Conservation (phyloP, 805 yeast species). For the Grigorovia transvaalensis region DNA sequence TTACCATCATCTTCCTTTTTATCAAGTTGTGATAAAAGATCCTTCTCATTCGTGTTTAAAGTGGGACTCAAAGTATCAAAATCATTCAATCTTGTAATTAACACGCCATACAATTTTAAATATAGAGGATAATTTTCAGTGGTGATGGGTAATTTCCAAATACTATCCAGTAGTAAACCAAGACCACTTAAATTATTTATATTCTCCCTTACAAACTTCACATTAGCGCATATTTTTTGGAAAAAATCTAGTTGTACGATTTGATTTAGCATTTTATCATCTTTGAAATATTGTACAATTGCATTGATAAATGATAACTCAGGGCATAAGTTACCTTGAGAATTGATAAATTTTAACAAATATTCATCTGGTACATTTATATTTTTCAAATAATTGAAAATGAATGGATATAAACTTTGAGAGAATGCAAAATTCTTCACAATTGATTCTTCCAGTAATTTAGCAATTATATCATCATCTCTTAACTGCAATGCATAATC, state of each 20-base stretch:
- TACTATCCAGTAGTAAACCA: constrained; percentile 21
- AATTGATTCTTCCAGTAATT: constrained; percentile 32
- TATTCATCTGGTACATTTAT: constrained; percentile 26
- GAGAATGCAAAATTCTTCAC: constrained; percentile 28
- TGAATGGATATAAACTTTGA: constrained; percentile 23
- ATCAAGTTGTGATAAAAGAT: not conserved
- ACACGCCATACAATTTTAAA: constrained; percentile 27
- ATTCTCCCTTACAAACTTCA: constrained; percentile 6
- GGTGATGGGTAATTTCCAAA: constrained; percentile 24
- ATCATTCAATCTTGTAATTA: constrained; percentile 30
- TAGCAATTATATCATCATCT: constrained; percentile 27
- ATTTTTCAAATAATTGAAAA: constrained; percentile 27
- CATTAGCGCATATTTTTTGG: constrained; percentile 14
- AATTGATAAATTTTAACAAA: constrained; percentile 24
- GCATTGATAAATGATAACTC: constrained; percentile 24
- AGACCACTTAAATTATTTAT: constrained; percentile 24
- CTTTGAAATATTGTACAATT: constrained; percentile 14
- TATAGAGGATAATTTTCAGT: constrained; percentile 17
- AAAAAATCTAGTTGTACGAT: constrained; percentile 28
- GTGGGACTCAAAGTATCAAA: constrained; percentile 15
- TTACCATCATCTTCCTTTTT: not conserved
- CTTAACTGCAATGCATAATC: constrained; percentile 23
- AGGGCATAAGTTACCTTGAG: constrained; percentile 23
- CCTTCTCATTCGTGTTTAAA: not conserved
- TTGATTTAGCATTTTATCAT: constrained; percentile 14